Evolutionary conservation across 2,329 filamentous ascomycete species (phyloP).

Genomic region (Geosmithia flava): DNA sequence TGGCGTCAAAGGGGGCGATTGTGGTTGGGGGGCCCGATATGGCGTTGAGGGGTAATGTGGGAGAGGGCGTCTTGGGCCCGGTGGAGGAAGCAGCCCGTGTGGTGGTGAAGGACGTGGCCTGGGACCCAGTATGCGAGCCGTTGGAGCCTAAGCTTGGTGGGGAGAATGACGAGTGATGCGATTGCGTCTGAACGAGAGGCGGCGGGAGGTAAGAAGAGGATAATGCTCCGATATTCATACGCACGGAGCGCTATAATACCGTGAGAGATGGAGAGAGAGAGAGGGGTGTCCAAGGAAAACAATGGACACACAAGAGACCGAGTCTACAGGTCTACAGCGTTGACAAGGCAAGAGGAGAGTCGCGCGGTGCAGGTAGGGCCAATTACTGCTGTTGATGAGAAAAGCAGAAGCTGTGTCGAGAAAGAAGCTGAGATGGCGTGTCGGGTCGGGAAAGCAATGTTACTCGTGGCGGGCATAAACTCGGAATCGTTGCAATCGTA

Average conservation of each 20-base stretch:
- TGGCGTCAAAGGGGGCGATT: constrained; percentile 32
- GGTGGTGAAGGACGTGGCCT: constrained; percentile 41
- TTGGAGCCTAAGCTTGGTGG: constrained; percentile 56
- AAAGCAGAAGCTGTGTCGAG: background rate
- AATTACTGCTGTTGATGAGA: background rate
- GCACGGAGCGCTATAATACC: constrained; percentile 36
- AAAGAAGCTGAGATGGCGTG: background rate
- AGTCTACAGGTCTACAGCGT: background rate
- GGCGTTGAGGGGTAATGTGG: constrained; percentile 42
- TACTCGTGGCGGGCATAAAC: background rate
- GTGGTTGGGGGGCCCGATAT: constrained; percentile 16
- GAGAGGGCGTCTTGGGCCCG: constrained; percentile 66
- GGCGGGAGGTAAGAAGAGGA: constrained; percentile 49
- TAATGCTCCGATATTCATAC: constrained; percentile 56
- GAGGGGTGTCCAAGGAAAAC: background rate
- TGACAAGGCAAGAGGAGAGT: too few species aligned
- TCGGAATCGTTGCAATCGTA: background rate
- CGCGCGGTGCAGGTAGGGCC: too few species aligned
- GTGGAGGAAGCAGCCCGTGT: constrained; percentile 33
- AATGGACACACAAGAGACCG: background rate
- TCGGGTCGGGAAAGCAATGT: background rate
- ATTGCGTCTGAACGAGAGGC: constrained; percentile 46
- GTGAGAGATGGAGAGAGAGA: constrained; percentile 25
- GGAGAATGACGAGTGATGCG: constrained; percentile 48
- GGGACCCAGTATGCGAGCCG: constrained; percentile 37